Percentiles rank a stretch among this genome's conserved stretches.
Conservation (phyloP, 768 basidiomycete species). For the Coprinellus aureogranulatus region DNA sequence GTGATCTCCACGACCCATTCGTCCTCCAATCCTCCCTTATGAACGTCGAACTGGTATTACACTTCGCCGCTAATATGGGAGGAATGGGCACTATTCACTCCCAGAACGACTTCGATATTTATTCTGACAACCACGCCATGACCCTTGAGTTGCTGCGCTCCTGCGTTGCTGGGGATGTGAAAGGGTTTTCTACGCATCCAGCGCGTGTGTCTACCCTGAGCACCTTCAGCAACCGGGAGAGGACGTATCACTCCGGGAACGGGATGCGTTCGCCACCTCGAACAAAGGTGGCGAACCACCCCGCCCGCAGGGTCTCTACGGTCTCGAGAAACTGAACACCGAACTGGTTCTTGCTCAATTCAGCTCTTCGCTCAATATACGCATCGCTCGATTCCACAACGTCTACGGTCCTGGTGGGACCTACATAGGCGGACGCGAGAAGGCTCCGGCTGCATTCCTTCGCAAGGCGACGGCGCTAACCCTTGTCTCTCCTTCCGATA, state of each 20-base stretch:
- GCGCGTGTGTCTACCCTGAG: constrained; percentile 58
- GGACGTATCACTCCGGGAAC: constrained; percentile 42
- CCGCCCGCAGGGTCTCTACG: constrained; percentile 54
- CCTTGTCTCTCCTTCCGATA: constrained; percentile 6
- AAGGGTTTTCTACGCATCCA: constrained; percentile 54
- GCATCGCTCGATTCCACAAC: constrained; percentile 58
- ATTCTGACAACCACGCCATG: constrained; percentile 49
- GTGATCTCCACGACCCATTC: constrained; percentile 44
- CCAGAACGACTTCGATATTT: constrained; percentile 48
- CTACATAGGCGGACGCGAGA: constrained; percentile 56
- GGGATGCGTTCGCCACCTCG: constrained; percentile 38
- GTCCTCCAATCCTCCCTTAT: constrained; percentile 36
- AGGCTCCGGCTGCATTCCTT: constrained; percentile 55
- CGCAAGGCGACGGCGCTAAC: constrained; percentile 47
- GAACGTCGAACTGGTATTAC: constrained; percentile 46
- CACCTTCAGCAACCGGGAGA: constrained; percentile 32
- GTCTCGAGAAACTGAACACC: constrained; percentile 53
- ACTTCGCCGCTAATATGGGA: constrained; percentile 63
- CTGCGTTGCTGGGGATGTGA: constrained; percentile 34
- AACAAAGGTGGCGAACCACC: constrained; percentile 20
- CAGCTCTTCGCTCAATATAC: constrained; percentile 30
- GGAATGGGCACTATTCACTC: constrained; percentile 63
- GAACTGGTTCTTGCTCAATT: constrained; percentile 44
- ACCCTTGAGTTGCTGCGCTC: constrained; percentile 46
- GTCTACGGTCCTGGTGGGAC: constrained; percentile 54